Conservation (phyloP, 768 basidiomycete genomes). For the Clathrus columnatus region DNA sequence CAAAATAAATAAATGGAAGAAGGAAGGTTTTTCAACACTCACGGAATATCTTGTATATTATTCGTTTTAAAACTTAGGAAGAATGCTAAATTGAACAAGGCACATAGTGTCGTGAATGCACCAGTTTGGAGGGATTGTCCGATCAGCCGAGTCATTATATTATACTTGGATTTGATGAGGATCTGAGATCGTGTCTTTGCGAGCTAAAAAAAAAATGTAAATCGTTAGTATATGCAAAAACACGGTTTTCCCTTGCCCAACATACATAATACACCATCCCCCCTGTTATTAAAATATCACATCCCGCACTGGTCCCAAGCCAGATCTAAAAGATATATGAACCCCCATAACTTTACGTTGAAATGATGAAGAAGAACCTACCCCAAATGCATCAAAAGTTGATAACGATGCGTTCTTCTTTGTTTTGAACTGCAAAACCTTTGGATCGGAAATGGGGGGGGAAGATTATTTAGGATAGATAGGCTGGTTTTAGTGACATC, state of each 20-base stretch:
- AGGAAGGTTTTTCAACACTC: not conserved
- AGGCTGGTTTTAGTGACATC: no score
- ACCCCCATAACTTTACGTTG: no score
- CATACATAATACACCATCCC: constrained; percentile 22
- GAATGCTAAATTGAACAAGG: constrained; percentile 14
- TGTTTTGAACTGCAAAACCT: not conserved
- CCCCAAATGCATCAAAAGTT: not conserved
- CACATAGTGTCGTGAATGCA: constrained; percentile 16
- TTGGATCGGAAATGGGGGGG: no score
- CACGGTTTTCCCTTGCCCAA: no score
- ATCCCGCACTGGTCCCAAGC: constrained; percentile 19
- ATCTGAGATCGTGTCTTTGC: no score
- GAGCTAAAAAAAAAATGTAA: no score
- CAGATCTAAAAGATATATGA: constrained; percentile 14
- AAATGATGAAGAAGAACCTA: no score
- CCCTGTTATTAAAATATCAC: constrained; percentile 20
- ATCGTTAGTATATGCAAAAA: no score
- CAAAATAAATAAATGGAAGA: not conserved
- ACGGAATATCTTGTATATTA: not conserved
- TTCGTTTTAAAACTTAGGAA: constrained; percentile 3
- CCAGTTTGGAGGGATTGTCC: constrained; percentile 15
- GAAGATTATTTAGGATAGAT: no score
- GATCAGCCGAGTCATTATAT: constrained; percentile 13
- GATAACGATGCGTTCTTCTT: no score
- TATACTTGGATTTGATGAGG: constrained; percentile 7